A percentile compares a stretch with the other conserved stretches of the same genome.
These are phyloP conservation scores for Xylariales sp. DNA, from an alignment of 2,329 filamentous ascomycete genomes.

Conservation along the genomic window DNA sequence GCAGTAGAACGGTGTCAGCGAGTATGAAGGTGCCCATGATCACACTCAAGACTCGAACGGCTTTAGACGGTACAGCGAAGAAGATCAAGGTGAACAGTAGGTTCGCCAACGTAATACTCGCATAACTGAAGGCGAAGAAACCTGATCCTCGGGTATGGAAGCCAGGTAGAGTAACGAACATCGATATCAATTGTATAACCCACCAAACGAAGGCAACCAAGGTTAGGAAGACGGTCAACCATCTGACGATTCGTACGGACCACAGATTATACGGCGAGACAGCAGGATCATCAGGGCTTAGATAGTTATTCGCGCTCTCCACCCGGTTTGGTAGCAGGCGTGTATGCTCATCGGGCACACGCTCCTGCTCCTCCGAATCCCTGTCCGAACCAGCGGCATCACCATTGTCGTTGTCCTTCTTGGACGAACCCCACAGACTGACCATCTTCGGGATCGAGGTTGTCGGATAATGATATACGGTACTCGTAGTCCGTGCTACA, in stretches of 20 bases:
- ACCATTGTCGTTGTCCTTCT: conserved; percentile 15
- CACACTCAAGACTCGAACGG: conserved; percentile 68
- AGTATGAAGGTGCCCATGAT: conserved; percentile 63
- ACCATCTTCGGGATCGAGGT: too few relatives aligned
- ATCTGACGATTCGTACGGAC: conserved; percentile 77
- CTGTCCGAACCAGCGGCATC: conserved; percentile 13
- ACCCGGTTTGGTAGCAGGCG: conserved; percentile 66
- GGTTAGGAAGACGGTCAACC: conserved; percentile 72
- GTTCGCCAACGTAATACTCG: conserved; percentile 71
- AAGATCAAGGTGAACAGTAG: conserved; percentile 76
- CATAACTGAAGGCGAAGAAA: conserved; percentile 84
- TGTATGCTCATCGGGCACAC: conserved; percentile 46
- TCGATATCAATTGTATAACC: conserved; percentile 80
- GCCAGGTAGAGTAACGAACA: conserved; percentile 84
- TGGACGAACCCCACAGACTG: conserved; percentile 24
- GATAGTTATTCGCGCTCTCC: conserved; percentile 53
- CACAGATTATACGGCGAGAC: conserved; percentile 88
- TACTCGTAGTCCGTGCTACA: too few relatives aligned
- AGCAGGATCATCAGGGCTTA: conserved; percentile 76
- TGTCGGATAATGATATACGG: too few relatives aligned
- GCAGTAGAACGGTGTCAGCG: conserved; percentile 72
- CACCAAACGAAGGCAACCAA: conserved; percentile 84
- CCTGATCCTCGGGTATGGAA: conserved; percentile 85
- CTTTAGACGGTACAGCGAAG: conserved; percentile 77
- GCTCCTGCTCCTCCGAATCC: conserved; percentile 19